Base-by-base conservation (phyloP, 805 yeast genomes). In the Saccharomyces mikatae region DNA sequence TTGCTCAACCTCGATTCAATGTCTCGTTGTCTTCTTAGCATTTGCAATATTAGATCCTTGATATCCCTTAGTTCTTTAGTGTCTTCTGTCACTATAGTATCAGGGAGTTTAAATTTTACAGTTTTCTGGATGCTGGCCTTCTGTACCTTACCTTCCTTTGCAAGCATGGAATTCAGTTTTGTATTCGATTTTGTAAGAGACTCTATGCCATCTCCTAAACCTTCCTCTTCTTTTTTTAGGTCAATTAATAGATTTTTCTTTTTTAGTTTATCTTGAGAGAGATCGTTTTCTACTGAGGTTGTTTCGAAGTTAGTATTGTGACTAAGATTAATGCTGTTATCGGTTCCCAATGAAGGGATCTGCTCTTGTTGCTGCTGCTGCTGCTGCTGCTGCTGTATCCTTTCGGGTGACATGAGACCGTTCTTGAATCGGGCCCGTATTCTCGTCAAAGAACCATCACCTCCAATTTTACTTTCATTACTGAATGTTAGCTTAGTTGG, bases 71-170 rank as follows among this genome's bases (percentile, higher is more conserved):
- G 47, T 46, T 57, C 57, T 11, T 27, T 27, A 9, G 51, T 32
- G n/a, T 54, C 52, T n/a, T 48, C 53, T 6, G 53, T 52, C 14
- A 51, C 51, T 5, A 54, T 52, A 17, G 52, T 51, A 3, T 51
- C 55, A 6, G 66, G 64, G 26, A 61, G n/a, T 46, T 61, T 57
- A 50, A 72, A 72, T 9, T 65, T 67, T 4, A 71, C 75, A 3
- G 56, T 61, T 50, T 69, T 68, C 53, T 58, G 60, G 11, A 17
- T 60, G 17, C 46, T 53, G 9, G 46, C 50, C 36, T 52, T 62
- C 11, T 47, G 50, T 14, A 52, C 44, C 36, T 13, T 24, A 17
- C 41, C 11, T n/a, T 26, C 41, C 32, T 47, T n/a, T 24, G 41
- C 46, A 17, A 36, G 57, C 28, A 31, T 55, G 29, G 36, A 26